phyloP scores from a whole-genome alignment of 345 rosid genomes.

The Mercurialis annua region DNA sequence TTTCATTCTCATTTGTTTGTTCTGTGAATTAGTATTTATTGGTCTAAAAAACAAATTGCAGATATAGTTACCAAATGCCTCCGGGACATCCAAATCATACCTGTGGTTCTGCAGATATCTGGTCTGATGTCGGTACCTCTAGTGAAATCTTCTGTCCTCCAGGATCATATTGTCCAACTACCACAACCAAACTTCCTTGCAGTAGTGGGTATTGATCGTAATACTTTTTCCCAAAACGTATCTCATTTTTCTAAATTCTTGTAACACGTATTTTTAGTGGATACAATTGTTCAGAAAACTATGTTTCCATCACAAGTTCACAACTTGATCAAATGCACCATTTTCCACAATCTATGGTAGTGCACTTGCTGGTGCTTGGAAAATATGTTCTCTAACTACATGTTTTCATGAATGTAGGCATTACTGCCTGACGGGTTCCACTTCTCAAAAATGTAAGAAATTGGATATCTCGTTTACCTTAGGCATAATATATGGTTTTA shows the following conservation, averaged over 20 bases:
- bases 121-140: slow-evolving; percentile 67
- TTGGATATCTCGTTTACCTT: slow-evolving; percentile 4
- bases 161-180: slow-evolving; percentile 83
- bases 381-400: slow-evolving; percentile 16
- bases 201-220: slow-evolving; percentile 77
- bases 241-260: neutral
- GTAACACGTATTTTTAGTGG: neutral
- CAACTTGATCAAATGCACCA: neutral
- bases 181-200: slow-evolving; percentile 53
- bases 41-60: slow-evolving; percentile 35
- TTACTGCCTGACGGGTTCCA: slow-evolving; percentile 81
- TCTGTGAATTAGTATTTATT: slow-evolving; percentile 12
- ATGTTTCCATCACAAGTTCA: neutral
- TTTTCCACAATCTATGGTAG: neutral
- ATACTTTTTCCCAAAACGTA: slow-evolving; percentile 39
- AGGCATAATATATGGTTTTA: neutral
- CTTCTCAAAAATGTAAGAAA: slow-evolving; percentile 61
- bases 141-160: slow-evolving; percentile 73
- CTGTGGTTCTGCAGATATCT: slow-evolving; percentile 88
- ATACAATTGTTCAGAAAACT: neutral
- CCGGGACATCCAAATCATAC: slow-evolving; percentile 61
- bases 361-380: slow-evolving; percentile 7
- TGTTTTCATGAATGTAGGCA: slow-evolving; percentile 47
- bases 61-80: slow-evolving; percentile 80
- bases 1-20: slow-evolving; percentile 7